Evolutionary conservation across 345 rosid genomes (phyloP), one percentile per base, ranked within the genome.

Genomic region (Citrus australasica): DNA sequence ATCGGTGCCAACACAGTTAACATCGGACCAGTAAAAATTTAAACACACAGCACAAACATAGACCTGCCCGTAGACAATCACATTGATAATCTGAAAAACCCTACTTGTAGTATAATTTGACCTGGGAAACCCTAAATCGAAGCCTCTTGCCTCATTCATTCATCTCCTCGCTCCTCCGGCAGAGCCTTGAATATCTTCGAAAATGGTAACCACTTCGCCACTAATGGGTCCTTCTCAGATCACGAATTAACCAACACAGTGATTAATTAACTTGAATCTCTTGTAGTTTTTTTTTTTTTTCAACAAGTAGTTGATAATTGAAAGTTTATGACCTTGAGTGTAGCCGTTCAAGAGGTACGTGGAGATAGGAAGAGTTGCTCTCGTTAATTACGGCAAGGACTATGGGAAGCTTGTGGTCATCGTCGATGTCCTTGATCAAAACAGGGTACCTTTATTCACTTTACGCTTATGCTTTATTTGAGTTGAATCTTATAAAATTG

Each of bases 271-370:
- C 53, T 14, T 35, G 28, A 11, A 55, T 55, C 13, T 21, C 62
- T 21, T 11, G 16, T 22, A 1, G 0, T n/a, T 30, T 2, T 46
- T 13, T 46, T 46, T 46, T 46, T 46, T 3, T 2, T 32, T 32
- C 0, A 11, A 46, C 51, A 46, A 46, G 51, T 51, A 35, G 60
- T 33, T 32, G 32, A 74, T 62, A 10, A 42, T 63, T 46, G 38
- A 27, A 73, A 71, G 1, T 22, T 46, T 3, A n/a, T 48, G 71
- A 64, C 13, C 40, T 32, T 64, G 48, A 4, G 64, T 72, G 79
- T 67, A 94, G 98, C 94, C 91, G 61, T 94, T 92, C 93, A 92
- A 92, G 90, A 91, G 98, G 87, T 92, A 88, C 84, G 97, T 94
- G 0, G 98, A 94, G 95, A 94, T 94, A 38, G 97, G 98, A n/a